These are phyloP conservation scores for Pseudofabraea citricarpa DNA, from an alignment of 2,329 filamentous ascomycete species.

Conservation along the genomic window DNA sequence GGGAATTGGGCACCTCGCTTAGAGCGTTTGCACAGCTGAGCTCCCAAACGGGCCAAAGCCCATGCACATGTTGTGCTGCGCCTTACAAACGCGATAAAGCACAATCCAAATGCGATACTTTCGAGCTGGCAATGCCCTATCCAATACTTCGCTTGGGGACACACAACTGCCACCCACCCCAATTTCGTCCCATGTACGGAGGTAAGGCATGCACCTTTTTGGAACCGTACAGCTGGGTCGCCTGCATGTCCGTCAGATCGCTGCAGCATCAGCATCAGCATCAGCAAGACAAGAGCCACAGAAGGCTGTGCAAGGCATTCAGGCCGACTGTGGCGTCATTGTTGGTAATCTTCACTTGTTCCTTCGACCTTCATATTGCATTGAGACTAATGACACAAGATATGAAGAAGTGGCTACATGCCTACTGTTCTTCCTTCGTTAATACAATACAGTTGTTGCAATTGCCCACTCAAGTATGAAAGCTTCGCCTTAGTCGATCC, in stretches of 20 bases:
- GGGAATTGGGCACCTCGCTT: conserved; percentile 9
- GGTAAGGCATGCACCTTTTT: too few species aligned
- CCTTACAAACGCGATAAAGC: too few species aligned
- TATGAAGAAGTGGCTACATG: conserved; percentile 16
- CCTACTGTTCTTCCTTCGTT: conserved; percentile 13
- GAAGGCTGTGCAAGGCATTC: conserved; percentile 14
- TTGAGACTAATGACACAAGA: conserved; percentile 18
- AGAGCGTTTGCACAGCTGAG: not conserved
- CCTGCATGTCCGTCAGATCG: conserved; percentile 13
- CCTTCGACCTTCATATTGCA: conserved; percentile 4
- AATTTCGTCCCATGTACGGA: too few species aligned
- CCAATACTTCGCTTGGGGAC: conserved; percentile 14
- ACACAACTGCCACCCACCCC: too few species aligned
- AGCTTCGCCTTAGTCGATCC: conserved; percentile 8
- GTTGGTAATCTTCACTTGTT: too few species aligned
- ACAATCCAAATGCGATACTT: too few species aligned
- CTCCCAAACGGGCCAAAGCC: too few species aligned
- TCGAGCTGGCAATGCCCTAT: too few species aligned
- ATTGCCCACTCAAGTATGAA: conserved; percentile 5
- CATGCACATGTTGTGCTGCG: too few species aligned
- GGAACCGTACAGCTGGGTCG: conserved; percentile 9
- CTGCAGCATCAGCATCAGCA: conserved; percentile 5
- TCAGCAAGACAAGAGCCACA: conserved; percentile 22
- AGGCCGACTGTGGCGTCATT: too few species aligned
- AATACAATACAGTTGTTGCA: conserved; percentile 17